A percentile compares a stretch with the other conserved stretches of the same genome.
Evolutionary conservation across 2,329 filamentous ascomycete species (phyloP).

Genomic region (Diaporthe capsici): DNA sequence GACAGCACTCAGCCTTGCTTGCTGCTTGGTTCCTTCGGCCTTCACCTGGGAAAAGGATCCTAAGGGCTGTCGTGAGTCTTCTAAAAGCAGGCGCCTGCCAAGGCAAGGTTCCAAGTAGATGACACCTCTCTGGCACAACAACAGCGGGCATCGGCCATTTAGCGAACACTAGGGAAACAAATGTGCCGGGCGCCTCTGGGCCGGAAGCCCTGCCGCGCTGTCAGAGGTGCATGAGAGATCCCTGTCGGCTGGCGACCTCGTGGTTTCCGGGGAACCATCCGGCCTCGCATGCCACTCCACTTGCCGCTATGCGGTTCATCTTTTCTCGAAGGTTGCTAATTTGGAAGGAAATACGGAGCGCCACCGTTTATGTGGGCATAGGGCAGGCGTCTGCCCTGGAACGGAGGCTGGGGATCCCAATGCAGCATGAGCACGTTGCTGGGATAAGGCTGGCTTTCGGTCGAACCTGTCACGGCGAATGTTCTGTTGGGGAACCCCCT

Average conservation of each 20-base stretch:
- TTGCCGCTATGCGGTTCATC: constrained; percentile 39
- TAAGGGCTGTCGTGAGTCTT: background rate
- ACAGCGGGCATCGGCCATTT: constrained; percentile 8
- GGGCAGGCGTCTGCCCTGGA: background rate
- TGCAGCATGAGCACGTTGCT: constrained; percentile 14
- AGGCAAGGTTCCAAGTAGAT: constrained; percentile 13
- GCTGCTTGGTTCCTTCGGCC: background rate
- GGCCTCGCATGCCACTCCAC: constrained; percentile 37
- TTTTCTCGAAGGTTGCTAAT: constrained; percentile 42
- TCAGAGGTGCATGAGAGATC: constrained; percentile 40
- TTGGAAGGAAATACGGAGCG: constrained; percentile 28
- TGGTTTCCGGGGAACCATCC: constrained; percentile 38
- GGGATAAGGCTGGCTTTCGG: constrained; percentile 10
- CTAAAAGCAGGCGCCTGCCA: constrained; percentile 21
- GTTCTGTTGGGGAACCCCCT: constrained; percentile 3
- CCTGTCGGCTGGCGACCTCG: constrained; percentile 26
- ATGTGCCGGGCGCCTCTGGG: constrained; percentile 26
- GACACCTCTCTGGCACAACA: constrained; percentile 23
- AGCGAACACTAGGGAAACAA: constrained; percentile 19
- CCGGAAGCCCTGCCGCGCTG: constrained; percentile 38
- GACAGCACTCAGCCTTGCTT: constrained; percentile 1
- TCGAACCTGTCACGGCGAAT: constrained; percentile 3
- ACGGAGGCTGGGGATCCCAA: constrained; percentile 33
- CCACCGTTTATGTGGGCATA: constrained; percentile 30
- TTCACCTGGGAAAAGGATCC: constrained; percentile 9